Evolutionary conservation across 345 rosid species (phyloP).

Genomic region (Eucalyptus lansdowneana): DNA sequence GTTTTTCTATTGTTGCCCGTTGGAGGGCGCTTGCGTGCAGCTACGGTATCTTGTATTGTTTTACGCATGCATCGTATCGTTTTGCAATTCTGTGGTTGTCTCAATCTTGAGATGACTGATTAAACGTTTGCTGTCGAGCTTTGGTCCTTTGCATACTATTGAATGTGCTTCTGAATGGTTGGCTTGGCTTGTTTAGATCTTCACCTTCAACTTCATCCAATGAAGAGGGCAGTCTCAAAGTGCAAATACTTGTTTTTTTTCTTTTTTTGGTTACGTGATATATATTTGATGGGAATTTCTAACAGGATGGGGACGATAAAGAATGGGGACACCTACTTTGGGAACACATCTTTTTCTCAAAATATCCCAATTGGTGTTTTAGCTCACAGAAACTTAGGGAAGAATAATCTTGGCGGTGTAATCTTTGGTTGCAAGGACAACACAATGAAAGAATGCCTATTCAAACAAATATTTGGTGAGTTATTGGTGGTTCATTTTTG

Average conservation of each 20-base stretch:
- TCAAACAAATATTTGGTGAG: slow-evolving; percentile 58
- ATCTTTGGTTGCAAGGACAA: slow-evolving; percentile 56
- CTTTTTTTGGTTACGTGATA: background rate
- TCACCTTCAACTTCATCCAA: background rate
- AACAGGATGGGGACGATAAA: slow-evolving; percentile 37
- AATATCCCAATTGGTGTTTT: background rate
- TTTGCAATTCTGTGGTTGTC: background rate
- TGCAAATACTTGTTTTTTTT: background rate
- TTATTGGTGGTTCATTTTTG: background rate
- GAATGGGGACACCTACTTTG: background rate
- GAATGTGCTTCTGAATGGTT: background rate
- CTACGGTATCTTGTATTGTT: background rate
- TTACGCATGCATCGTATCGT: background rate
- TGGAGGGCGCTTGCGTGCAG: background rate
- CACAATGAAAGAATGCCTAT: slow-evolving; percentile 49
- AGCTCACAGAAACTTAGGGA: slow-evolving; percentile 28
- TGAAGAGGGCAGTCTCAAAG: background rate
- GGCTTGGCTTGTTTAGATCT: background rate
- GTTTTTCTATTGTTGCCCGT: background rate
- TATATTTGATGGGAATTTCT: background rate
- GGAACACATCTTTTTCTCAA: background rate
- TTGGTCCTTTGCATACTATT: background rate
- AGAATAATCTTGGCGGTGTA: slow-evolving; percentile 52
- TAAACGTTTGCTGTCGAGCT: background rate
- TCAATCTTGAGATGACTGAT: background rate